Percentiles rank a stretch among this genome's conserved stretches.
Evolutionary conservation across 2,329 filamentous ascomycete species (phyloP).

Genomic region (Aspergillus sp.): DNA sequence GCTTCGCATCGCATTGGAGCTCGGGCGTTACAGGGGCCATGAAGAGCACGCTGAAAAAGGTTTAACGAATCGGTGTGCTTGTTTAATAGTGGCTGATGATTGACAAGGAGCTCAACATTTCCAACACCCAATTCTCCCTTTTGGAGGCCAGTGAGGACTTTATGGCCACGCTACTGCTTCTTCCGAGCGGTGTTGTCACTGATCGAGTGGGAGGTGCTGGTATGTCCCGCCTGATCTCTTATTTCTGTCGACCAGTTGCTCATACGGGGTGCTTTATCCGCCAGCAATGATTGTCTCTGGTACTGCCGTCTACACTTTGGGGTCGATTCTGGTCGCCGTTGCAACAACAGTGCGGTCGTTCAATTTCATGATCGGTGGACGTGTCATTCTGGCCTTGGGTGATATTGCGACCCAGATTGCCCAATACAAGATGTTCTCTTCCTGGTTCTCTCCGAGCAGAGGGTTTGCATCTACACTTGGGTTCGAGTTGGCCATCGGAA

Average conservation of each 20-base stretch:
- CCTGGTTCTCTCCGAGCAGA: slow-evolving; percentile 62
- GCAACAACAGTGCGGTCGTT: slow-evolving; percentile 57
- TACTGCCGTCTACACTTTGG: slow-evolving; percentile 59
- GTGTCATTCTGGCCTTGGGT: slow-evolving; percentile 57
- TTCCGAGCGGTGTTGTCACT: slow-evolving; percentile 56
- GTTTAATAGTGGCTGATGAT: too few species aligned
- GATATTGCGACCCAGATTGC: slow-evolving; percentile 64
- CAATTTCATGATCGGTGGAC: slow-evolving; percentile 60
- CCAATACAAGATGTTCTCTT: slow-evolving; percentile 65
- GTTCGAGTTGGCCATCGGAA: slow-evolving; percentile 60
- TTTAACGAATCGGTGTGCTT: slow-evolving; percentile 6
- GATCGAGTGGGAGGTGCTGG: slow-evolving; percentile 60
- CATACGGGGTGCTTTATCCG: neutral
- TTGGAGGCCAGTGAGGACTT: slow-evolving; percentile 63
- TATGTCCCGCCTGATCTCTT: slow-evolving; percentile 15
- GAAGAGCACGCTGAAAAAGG: slow-evolving; percentile 62
- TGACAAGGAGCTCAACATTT: slow-evolving; percentile 52
- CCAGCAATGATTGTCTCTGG: slow-evolving; percentile 57
- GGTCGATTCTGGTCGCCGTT: slow-evolving; percentile 59
- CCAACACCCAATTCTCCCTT: slow-evolving; percentile 59
- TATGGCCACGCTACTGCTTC: slow-evolving; percentile 58
- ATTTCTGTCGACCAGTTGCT: neutral
- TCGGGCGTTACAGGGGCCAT: slow-evolving; percentile 60
- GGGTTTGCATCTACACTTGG: slow-evolving; percentile 63
- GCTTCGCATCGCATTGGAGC: slow-evolving; percentile 62